Base-by-base conservation (phyloP, 2,329 filamentous ascomycete species). In the Fusarium sp. region DNA sequence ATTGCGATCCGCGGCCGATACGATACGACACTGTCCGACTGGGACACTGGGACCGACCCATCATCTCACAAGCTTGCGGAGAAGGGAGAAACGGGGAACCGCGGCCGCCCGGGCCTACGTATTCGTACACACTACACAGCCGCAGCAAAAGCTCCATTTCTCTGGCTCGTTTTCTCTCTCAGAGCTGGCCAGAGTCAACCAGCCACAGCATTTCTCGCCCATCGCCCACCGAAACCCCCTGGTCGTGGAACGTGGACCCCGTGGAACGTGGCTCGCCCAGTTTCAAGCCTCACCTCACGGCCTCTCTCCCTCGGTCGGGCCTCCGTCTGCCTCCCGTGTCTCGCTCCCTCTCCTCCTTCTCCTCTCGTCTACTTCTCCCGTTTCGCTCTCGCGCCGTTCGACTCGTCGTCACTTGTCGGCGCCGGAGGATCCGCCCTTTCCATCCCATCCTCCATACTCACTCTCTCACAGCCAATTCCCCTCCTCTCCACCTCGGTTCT, bases 1-100 rank as follows among this genome's bases (percentile, higher is more conserved):
- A 71, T 69, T 71, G 57, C 68, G 68, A 71, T 69, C 65, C 65
- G 53, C 65, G 56, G 55, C 68, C 68, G 68, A 71, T 71, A 71
- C 68, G 65, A 71, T 69, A 71, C 68, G 65, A 71, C 68, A 71
- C 52, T 56, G 59, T 68, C 56, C 60, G 37, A 70, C 58, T 62
- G 37, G 39, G 54, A 55, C 66, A 70, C 58, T 62, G 37, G 39
- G 54, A 55, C 66, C 51, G 23, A 23, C 23, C 23, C 23, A 23
- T 23, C 67, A 71, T 61, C 67, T 68, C 68, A 62, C 52, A 71
- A 68, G 68, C 68, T 65, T 71, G 68, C 55, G 68, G 68, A 70
- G 68, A 62, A 58, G 53, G 44, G 30, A 44, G 27, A 23, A 65
- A 47, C 18, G 16, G 68, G 68, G 60, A 51, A 55, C 68, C 64